Base-by-base conservation (phyloP, 371 early-diverging fungal genomes). In the Mortierella sp. region DNA sequence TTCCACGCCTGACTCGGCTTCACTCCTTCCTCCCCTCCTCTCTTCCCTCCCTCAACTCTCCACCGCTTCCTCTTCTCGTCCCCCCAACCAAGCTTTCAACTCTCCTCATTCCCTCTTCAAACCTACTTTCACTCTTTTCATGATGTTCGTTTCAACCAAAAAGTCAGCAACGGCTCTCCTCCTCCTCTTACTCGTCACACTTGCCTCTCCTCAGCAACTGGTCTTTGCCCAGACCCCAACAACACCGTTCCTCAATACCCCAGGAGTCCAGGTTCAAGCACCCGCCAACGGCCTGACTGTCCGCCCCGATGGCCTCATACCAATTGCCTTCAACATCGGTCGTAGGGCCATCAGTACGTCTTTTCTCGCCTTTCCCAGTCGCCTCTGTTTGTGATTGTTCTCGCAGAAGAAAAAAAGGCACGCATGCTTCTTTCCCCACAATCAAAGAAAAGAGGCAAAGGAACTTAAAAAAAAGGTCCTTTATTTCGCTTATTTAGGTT, bases 181-280 rank as follows among this genome's bases (percentile, higher is more conserved):
- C 9, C 24, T 64, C 37, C 9, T 64, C n/a, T n/a, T n/a, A n/a
- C n/a, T n/a, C n/a, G n/a, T n/a, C 21, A 64, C 64, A 13, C 21
- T 64, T 8, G 10, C 64, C 2, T 64, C 21, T 5, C 64, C 14
- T 6, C 64, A 40, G 21, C 64, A 64, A 21, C 11, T 64, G 19
- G 16, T 19, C 21, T 9, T 21, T 21, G 64, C 64, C 24, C 37
- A 34, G 21, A 40, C 28, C 3, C 46, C 28, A n/a, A 46, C 50
- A 28, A 69, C 73, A 19, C 34, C 54, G 5, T 79, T 74, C 54
- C 26, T 31, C 9, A 79, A 79, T 40, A 79, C 79, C 0, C 61
- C 71, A 0, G 79, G 79, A 1, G 1, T 74, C 16, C 4, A 19
- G 5, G 73, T 69, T 4, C 24, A 9, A 26, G 21, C 31, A 19